Evolutionary conservation across 768 basidiomycete species (phyloP), one percentile per base, ranked within the genome.

Genomic region (Boletellus ananas): DNA sequence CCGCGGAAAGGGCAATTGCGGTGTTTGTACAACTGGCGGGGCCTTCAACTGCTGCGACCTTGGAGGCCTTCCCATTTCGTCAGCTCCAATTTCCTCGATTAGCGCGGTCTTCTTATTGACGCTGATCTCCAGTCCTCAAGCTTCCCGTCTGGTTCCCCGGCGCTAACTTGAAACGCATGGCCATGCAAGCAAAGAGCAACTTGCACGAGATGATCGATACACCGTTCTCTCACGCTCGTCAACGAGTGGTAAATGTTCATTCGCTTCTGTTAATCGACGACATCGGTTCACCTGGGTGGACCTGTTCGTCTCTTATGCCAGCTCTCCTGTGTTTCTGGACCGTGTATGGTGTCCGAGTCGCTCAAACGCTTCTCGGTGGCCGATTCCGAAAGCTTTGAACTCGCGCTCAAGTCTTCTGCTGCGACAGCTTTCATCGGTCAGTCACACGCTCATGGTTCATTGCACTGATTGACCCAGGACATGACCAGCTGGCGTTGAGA

Each of bases 81-180:
- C 25, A 50, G 67, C 51, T 56, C 54, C 41, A 18, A 47, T 60
- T 43, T 36, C 41, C 51, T 50, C 27, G 29, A 1, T 37, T 20
- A 43, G 17, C 10, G 18, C 25, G 29, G 27, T 23, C 37, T 49
- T 48, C 43, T 34, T 43, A n/a, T 27, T 65, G 43, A 67, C 18
- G 42, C 33, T 35, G 35, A 47, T 55, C 42, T 43, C 42, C 50
- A 67, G 65, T 67, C 41, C 57, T 67, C 25, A 65, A 55, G 36
- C 57, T 67, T 34, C 65, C 65, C 11, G 42, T 43, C 14, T 73
- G 70, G 72, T 62, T 73, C 35, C 70, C 70, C 3, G 72, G 70
- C 4, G 71, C 72, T 17, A 58, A 50, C 14, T 54, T 68, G 31
- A 69, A 57, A 52, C 60, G 62, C 34, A 55, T 60, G 52, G 68